These are phyloP conservation scores for Macrotyloma uniflorum DNA, from an alignment of 306 rosid species.

Conservation along the genomic window DNA sequence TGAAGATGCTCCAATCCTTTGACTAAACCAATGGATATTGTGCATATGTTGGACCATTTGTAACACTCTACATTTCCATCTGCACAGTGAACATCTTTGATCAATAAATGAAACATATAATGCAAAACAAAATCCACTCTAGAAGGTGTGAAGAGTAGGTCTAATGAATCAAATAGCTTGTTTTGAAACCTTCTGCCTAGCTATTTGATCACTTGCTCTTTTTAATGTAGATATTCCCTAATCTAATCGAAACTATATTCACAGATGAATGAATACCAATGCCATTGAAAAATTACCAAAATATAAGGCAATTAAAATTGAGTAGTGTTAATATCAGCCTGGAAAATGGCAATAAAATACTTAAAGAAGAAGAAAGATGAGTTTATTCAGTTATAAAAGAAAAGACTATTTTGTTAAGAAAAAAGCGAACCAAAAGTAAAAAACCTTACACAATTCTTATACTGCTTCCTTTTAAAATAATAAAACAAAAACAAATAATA, in stretches of 20 bases:
- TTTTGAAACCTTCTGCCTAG: not conserved
- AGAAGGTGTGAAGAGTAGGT: not conserved
- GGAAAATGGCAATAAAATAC: not conserved
- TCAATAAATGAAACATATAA: constrained; percentile 27
- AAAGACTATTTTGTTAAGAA: not conserved
- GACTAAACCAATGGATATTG: constrained; percentile 72
- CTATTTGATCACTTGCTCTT: constrained; percentile 21
- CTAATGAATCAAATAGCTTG: constrained; percentile 18
- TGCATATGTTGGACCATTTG: constrained; percentile 67
- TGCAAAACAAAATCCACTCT: not conserved
- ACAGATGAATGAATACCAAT: not conserved
- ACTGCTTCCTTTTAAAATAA: constrained; percentile 2
- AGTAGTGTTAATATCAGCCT: not conserved
- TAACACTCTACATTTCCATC: constrained; percentile 65
- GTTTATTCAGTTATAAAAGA: not conserved
- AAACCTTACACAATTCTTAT: not conserved
- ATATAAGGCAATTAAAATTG: not conserved
- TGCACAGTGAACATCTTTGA: constrained; percentile 46
- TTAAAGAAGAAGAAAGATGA: not conserved
- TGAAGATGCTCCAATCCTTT: constrained; percentile 88
- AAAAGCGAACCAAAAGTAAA: not conserved
- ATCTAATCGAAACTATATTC: not conserved
- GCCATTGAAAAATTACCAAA: not conserved
- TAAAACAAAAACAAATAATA: not conserved
- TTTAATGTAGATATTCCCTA: not conserved